These are phyloP conservation scores for Neoboletus brunneissimus DNA, from an alignment of 768 basidiomycete species.

Conservation along the genomic window DNA sequence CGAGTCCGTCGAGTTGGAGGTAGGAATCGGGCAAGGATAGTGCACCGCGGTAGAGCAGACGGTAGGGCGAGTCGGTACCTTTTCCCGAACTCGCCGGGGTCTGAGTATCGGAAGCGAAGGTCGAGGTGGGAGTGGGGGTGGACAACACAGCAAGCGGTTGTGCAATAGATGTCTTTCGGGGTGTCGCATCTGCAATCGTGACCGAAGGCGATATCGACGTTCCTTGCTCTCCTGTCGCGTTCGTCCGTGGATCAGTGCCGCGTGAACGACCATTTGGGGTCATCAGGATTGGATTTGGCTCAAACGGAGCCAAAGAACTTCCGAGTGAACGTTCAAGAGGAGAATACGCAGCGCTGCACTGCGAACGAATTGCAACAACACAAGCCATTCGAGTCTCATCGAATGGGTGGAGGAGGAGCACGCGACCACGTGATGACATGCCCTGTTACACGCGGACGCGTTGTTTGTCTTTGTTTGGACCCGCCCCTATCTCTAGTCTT, in stretches of 20 bases:
- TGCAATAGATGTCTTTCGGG: conserved; percentile 8
- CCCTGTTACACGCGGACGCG: conserved; percentile 5
- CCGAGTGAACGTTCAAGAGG: background rate
- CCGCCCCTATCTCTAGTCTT: background rate
- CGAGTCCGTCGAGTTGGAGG: conserved; percentile 68
- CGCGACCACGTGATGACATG: conserved; percentile 8
- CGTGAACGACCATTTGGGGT: background rate
- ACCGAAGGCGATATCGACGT: background rate
- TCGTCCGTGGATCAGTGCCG: background rate
- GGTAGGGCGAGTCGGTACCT: conserved; percentile 24
- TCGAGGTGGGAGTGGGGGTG: conserved; percentile 7
- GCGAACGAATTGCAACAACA: background rate
- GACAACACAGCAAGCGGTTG: background rate
- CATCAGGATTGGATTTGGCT: background rate
- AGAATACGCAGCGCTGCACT: background rate
- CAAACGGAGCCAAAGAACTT: background rate
- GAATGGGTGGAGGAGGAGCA: background rate
- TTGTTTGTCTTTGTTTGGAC: conserved; percentile 15
- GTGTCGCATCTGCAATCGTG: conserved; percentile 21
- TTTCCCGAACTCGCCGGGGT: conserved; percentile 5
- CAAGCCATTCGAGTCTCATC: background rate
- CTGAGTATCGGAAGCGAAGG: background rate
- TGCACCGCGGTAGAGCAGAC: conserved; percentile 74
- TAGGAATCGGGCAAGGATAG: conserved; percentile 72
- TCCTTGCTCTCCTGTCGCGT: background rate